Evolutionary conservation across 2,329 filamentous ascomycete species (phyloP).

Genomic region (Zopfia rhizophila): DNA sequence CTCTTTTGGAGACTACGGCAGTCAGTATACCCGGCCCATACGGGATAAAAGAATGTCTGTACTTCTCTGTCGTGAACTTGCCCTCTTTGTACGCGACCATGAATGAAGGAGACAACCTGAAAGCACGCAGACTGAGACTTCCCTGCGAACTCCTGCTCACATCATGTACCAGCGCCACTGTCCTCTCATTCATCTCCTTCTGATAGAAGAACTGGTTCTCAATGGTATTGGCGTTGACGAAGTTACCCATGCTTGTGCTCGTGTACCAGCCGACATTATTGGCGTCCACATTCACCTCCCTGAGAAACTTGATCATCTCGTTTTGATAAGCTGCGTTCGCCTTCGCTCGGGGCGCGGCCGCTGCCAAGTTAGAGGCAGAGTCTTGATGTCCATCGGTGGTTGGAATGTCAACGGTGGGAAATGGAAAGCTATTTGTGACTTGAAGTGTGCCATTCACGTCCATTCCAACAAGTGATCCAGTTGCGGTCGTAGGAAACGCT

Average conservation of each 20-base stretch:
- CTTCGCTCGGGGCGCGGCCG: conserved; percentile 91
- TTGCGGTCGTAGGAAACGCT: conserved; percentile 87
- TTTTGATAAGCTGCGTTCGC: conserved; percentile 87
- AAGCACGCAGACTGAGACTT: conserved; percentile 87
- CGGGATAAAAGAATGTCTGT: conserved; percentile 49
- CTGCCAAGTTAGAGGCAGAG: conserved; percentile 69
- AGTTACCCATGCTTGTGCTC: conserved; percentile 98
- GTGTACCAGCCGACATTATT: conserved; percentile 99
- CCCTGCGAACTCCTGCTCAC: conserved; percentile 95
- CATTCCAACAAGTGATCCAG: conserved; percentile 93
- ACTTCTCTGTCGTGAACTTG: conserved; percentile 98
- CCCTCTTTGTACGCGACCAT: conserved; percentile 94
- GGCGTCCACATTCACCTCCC: conserved; percentile 97
- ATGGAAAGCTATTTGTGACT: conserved; percentile 94
- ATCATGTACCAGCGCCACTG: conserved; percentile 91
- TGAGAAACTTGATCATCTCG: conserved; percentile 96
- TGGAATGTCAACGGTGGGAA: conserved; percentile 82
- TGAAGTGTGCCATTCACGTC: conserved; percentile 83
- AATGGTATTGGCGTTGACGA: conserved; percentile 92
- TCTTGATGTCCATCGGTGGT: conserved; percentile 57
- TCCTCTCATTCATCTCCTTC: conserved; percentile 86
- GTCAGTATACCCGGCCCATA: conserved; percentile 28
- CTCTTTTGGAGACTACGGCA: conserved; percentile 85
- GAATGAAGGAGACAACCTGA: conserved; percentile 87
- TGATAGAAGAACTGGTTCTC: conserved; percentile 99